Conservation (phyloP, 2,329 filamentous ascomycete species). For the Penicillium sp. region DNA sequence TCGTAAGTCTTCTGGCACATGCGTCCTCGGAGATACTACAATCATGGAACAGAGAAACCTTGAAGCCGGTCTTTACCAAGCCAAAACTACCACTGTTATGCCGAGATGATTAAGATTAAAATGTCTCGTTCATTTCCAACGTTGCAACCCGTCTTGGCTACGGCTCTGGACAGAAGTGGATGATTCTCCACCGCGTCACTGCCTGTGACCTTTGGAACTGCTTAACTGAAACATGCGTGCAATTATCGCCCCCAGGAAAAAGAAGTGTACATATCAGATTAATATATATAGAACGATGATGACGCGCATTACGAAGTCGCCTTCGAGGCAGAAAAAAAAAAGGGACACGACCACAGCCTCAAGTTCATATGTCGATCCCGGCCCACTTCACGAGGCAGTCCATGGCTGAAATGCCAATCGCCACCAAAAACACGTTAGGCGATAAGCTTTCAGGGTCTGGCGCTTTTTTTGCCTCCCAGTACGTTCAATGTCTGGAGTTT, state of each 20-base stretch:
- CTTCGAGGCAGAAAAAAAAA: conserved; percentile 3
- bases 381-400: conserved; percentile 14
- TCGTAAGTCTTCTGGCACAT: not conserved
- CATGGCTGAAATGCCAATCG: conserved; percentile 10
- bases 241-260: conserved; percentile 4
- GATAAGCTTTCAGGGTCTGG: conserved; percentile 19
- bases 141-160: not conserved
- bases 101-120: not conserved
- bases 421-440: conserved; percentile 10
- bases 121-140: not conserved
- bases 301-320: conserved; percentile 19
- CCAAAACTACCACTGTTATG: not conserved
- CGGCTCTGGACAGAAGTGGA: conserved; percentile 1
- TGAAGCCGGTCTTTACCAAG: not conserved
- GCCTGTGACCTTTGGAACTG: not conserved
- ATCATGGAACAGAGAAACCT: too few relatives aligned
- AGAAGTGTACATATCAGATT: not conserved
- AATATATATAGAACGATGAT: conserved; percentile 21
- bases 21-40: not conserved
- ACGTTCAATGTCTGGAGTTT: not conserved
- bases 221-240: not conserved
- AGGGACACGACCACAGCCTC: not conserved
- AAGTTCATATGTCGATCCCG: conserved; percentile 20
- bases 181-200: conserved; percentile 3
- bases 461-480: not conserved